These are phyloP conservation scores for Calvatia gigantea DNA, from an alignment of 768 basidiomycete species.

Conservation along the genomic window DNA sequence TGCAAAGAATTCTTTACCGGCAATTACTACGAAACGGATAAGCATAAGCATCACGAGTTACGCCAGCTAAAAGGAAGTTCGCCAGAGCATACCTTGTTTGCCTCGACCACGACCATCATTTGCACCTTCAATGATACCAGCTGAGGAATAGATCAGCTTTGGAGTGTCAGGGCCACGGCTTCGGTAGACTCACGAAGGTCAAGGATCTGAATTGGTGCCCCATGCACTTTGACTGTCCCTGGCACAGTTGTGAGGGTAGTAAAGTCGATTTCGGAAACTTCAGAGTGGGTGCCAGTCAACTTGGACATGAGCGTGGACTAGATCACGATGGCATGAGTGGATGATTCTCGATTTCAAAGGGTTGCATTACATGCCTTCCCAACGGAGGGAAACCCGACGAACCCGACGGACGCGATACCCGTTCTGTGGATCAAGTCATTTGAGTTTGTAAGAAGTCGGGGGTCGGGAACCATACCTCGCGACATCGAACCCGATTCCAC, in stretches of 20 bases:
- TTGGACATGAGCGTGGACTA: slow-evolving; percentile 95
- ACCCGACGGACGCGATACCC: slow-evolving; percentile 95
- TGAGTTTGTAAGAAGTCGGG: not conserved
- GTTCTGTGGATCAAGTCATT: slow-evolving; percentile 46
- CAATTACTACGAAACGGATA: slow-evolving; percentile 52
- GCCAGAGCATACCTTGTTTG: slow-evolving; percentile 75
- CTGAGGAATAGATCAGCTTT: slow-evolving; percentile 30
- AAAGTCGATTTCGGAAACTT: slow-evolving; percentile 95
- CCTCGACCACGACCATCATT: slow-evolving; percentile 95
- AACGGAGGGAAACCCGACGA: slow-evolving; percentile 90
- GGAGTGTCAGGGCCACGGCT: not conserved
- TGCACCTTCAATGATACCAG: slow-evolving; percentile 98
- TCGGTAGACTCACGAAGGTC: slow-evolving; percentile 69
- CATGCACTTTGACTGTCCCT: slow-evolving; percentile 91
- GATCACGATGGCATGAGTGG: not conserved
- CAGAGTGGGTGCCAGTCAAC: slow-evolving; percentile 94
- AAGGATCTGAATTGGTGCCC: slow-evolving; percentile 93
- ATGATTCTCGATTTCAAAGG: not conserved
- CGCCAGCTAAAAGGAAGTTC: not conserved
- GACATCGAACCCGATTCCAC: slow-evolving; percentile 94
- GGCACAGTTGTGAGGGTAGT: slow-evolving; percentile 95
- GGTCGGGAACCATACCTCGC: slow-evolving; percentile 45
- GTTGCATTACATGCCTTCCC: slow-evolving; percentile 65
- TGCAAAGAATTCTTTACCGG: slow-evolving; percentile 50
- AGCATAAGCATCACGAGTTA: not conserved